Evolutionary conservation across 1,284 basidiomycete species (phyloP), one percentile per base, ranked within the genome.

Genomic region (Marasmius tenuissimus): DNA sequence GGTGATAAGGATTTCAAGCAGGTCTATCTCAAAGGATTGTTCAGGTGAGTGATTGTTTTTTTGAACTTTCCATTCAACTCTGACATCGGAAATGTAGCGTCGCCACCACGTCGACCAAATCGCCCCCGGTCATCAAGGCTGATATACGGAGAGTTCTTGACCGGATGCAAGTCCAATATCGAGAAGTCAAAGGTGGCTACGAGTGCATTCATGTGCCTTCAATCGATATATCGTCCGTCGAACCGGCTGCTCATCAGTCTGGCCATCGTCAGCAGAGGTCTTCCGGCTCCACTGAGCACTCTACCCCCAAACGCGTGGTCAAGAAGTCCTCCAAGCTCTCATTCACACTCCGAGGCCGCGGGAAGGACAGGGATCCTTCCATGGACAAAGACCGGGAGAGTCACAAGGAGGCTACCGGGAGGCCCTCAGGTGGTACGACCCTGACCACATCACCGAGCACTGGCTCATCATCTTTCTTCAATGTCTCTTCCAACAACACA

Each of bases 161-260:
- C 68, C 86, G 95, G 53, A 94, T 98, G 85, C 94, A 96, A 63
- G 91, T 99, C 54, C 94, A 95, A 74, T 94, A 97, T 74, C 86
- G 94, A 45, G 93, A 96, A 73, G 95, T 89, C 69, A 92, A 89
- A 73, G 85, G 88, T 60, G 97, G 97, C 0, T 99, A 96, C 73
- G 97, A 98, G 74, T 99, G 97, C 76, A 91, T 97, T 27, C 96
- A 98, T 73, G 78, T 93, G 56, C 97, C 97, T 0, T 95, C 93
- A 33, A 97, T 98, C 72, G 94, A 97, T 73, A 77, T 97, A 9
- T 82, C 89, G 5, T 91, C 91, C 38, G 81, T 95, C 38, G 81
- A 81, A 57, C 67, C 73, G 8, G 68, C 59, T 9, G 45, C 77
- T 20, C 69, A 71, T 68, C 58, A 72, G 65, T 71, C 71, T 49